Base-by-base conservation (phyloP, 495 filamentous ascomycete species). In the Aspergillus ellipticus region DNA sequence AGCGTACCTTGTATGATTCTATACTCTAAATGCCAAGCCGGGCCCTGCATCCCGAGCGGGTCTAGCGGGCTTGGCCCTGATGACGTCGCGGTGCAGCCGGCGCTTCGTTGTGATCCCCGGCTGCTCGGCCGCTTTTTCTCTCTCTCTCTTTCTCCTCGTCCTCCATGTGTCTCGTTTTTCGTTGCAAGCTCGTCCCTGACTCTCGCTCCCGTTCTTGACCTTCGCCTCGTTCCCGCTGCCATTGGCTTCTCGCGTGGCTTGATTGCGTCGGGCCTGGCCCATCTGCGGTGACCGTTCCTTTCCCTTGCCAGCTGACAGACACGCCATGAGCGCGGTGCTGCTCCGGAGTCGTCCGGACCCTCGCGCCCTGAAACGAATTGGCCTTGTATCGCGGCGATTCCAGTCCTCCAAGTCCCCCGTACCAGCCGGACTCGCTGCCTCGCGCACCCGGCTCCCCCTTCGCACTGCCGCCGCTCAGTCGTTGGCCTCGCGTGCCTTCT, bases 251-350 rank as follows among this genome's bases (percentile, higher is more conserved):
- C 13, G 3, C 28, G 22, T 11, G 24, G 24, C 20, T 47, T 28
- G 21, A 28, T 48, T 24, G 13, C 29, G 2, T 16, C 16, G 13
- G 19, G 13, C 24, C 45, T 28, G 11, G 45, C 9, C 17, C 45
- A 26, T 29, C 22, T 1, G 19, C 24, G 7, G 24, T 28, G 22
- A 17, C 20, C 22, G 22, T 17, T 48, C 22, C 48, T 26, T 37
- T 49, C 41, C 45, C n/a, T n/a, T 48, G 45, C 56, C 35, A 31
- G 50, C 28, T 33, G 26, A 7, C 48, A n/a, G 52, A 45, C 43
- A 48, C 54, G 59, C 59, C 49, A 76, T 76, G 69, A 72, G 66
- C 65, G 70, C 69, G 55, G 66, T 64, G 57, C 63, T 76, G 59
- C 65, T 66, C 63, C 66, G 67, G 67, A 61, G 66, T 64, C 67